Base-by-base conservation (phyloP, 106 monocot species). In the Agapanthus africanus region DNA sequence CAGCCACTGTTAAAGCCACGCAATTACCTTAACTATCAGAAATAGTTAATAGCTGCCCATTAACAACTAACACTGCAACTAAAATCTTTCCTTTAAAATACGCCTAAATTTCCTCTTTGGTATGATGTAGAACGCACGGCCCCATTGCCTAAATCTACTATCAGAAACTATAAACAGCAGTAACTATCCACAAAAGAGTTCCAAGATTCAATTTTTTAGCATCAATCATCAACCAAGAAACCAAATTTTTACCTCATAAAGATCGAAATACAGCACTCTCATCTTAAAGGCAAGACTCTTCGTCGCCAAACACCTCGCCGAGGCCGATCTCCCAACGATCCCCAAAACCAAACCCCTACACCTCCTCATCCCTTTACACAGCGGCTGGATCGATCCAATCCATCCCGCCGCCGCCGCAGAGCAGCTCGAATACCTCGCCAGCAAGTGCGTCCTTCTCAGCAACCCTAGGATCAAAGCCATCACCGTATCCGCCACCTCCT, bases 401-500 rank as follows among this genome's bases (percentile, higher is more conserved):
- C 91, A 95, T 1, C 86, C 86, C 18, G 86, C 77, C 9, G 91
- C 77, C 15, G 85, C 74, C n/a, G 88, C 80, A 1, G 79, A 79
- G 6, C 87, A 84, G 1, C 87, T 80, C 31, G 81, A 80, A 35
- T 88, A 79, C 13, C 86, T 75, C 14, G 91, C 74, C 22, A 95
- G 88, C 35, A 81, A 72, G 61, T 88, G 91, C 10, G 91, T 91
- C 69, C 86, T 74, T 30, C 95, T 71, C 23, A 95, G 76, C 37
- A 95, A 62, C 18, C 86, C 88, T 34, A 95, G 83, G 44, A 95
- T 77, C 40, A 95, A 75, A 8, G 95, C 91, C 95, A 88, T 95
- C 11, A 95, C 80, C 37, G 91, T 91, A 67, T 95, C 95, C 13
- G 95, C 95, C 0, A 95, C 76, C 80, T 95, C 95, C 82, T 88